Evolutionary conservation across 2,329 filamentous ascomycete species (phyloP).

Genomic region (Claviceps spartinae): DNA sequence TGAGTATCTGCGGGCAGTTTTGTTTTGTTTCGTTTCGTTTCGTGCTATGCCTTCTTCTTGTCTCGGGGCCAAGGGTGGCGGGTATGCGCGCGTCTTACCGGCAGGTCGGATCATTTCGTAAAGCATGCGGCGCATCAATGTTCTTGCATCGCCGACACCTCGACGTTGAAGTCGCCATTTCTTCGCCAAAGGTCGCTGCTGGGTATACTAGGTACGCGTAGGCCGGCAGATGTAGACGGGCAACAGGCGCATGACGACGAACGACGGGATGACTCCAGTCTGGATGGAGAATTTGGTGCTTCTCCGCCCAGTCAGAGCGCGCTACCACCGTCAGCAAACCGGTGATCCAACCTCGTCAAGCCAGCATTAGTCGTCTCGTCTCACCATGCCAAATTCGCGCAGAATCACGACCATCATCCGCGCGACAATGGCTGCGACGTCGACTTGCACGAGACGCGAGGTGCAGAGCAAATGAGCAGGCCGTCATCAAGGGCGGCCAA

Average conservation of each 20-base stretch:
- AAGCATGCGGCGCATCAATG: constrained; percentile 14
- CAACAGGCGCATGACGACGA: background rate
- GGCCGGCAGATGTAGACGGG: background rate
- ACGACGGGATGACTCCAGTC: background rate
- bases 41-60: background rate
- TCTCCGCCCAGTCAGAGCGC: background rate
- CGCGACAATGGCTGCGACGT: background rate
- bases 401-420: background rate
- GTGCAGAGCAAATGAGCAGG: background rate
- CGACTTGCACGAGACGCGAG: background rate
- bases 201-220: background rate
- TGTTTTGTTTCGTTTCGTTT: background rate
- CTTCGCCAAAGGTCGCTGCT: background rate
- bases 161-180: constrained; percentile 3
- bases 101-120: constrained; percentile 21
- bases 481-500: background rate
- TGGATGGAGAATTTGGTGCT: background rate
- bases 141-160: constrained; percentile 23
- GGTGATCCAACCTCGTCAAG: background rate
- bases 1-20: background rate
- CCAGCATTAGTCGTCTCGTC: background rate
- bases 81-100: constrained; percentile 10
- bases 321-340: background rate
- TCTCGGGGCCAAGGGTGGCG: background rate
- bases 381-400: background rate